Evolutionary conservation across 371 early-diverging fungal genomes (phyloP), one percentile per base, ranked within the genome.

Genomic region (Mucor sp.): DNA sequence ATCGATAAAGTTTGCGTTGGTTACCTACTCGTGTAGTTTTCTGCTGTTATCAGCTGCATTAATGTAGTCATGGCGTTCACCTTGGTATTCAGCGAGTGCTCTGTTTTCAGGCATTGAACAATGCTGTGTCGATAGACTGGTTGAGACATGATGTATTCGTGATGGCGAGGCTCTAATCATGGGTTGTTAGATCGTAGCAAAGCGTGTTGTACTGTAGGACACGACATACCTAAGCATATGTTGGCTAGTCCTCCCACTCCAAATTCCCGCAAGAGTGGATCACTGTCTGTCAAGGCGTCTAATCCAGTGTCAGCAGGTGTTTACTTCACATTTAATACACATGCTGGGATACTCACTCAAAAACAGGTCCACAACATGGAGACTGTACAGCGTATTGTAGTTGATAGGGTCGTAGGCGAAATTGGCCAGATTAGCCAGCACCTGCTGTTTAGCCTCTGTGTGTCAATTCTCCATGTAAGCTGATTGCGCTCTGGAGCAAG

Each of bases 321-420:
- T 0, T 17, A 6, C 0, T 37, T 17, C 4, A 19, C 19, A 3
- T 14, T 27, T 53, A 14, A 23, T 53, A 27, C 8, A 56, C 15
- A 23, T 25, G 6, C 0, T 17, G n/a, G 27, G 32, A n/a, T 73
- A 84, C 84, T 82, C 19, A 63, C 63, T 12, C 19, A 89, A 60
- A 66, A 89, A 88, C 27, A 87, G 48, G 27, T 83, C 77, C 4
- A 80, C 69, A 9, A 71, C 82, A 25, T 84, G 69, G 4, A 83
- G 58, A 50, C 86, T 65, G 77, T 78, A 81, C 7, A 89, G 69
- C 41, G 68, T 81, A 5, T 72, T 62, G 41, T 85, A 83, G 63
- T 89, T 89, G 28, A 81, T 78, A 0, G 89, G 85, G 75, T 89
- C 86, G 55, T 89, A 87, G 6, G 89, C 85, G 69, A 89, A 89